Evolutionary conservation across 148 eudicot genomes (phyloP), one percentile per base, ranked within the genome.

Genomic region (Persicaria tinctoria): DNA sequence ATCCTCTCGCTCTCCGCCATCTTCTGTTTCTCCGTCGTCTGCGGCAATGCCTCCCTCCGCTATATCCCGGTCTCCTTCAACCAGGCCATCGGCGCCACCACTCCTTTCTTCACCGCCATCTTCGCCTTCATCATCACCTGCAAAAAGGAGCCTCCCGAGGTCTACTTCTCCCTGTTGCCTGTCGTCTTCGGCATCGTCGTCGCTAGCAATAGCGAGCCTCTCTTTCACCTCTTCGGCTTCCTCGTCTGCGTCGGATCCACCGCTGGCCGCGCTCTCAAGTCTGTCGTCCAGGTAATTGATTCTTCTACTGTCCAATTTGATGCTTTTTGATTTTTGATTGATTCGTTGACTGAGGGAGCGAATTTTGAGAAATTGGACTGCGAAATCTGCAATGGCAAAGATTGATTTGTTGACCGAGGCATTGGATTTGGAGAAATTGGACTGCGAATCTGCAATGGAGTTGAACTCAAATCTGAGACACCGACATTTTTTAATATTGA

Each of bases 41-140:
- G 93, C 62, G 97, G 97, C 0, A 92, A 92, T 46, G 80, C 93
- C 0, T 92, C 97, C 0, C 76, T 92, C 0, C 83, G 86, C 14
- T 93, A 86, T 84, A 83, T 93, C 2, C 97, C 96, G 0, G 91
- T 93, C 0, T 93, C 97, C 1, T 93, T 93, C 59, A 93, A 93
- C 70, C 97, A 93, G 18, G 96, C 97, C 0, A 90, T 93, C 5
- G 97, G 97, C 5, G 96, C 97, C 0, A 93, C 97, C 0, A 93
- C 97, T 0, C 97, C 97, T 0, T 93, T 93, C 70, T 93, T 93
- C 77, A 93, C 97, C 0, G 97, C 97, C 3, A 80, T 93, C 3
- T 93, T 93, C 70, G 88, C 97, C 0, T 86, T 89, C 64, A 32
- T 90, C 18, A 89, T 93, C 27, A 90, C 91, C 1, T 90, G 91